A percentile compares a stretch with the other conserved stretches of the same genome.
phyloP scores from a whole-genome alignment of 805 yeast species.

The Lipomyces yamadae region DNA sequence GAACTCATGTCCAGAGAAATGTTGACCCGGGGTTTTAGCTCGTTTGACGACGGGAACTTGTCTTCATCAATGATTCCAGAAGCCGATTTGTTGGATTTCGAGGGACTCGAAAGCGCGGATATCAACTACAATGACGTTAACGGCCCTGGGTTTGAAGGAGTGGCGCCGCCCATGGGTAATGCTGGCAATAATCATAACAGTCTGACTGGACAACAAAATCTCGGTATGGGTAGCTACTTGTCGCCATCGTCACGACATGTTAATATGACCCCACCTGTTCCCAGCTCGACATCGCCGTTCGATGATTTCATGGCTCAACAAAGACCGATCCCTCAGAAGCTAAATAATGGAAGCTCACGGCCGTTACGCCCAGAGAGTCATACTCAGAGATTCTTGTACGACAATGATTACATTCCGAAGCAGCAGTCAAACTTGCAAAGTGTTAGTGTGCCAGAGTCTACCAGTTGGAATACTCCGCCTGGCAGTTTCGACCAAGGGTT shows the following conservation, averaged over 20 bases:
- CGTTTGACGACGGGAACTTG: constrained; percentile 28
- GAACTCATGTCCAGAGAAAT: constrained; percentile 29
- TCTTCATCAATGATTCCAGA: constrained; percentile 36
- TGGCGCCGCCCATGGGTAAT: neutral
- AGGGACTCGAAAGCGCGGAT: constrained; percentile 14
- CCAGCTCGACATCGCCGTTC: constrained; percentile 42
- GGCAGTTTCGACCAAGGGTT: constrained; percentile 27
- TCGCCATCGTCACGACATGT: constrained; percentile 30
- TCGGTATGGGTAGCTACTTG: constrained; percentile 29
- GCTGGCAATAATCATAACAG: neutral
- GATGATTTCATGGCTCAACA: constrained; percentile 40
- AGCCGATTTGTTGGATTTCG: constrained; percentile 33
- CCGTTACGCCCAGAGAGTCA: constrained; percentile 32
- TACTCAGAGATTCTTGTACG: constrained; percentile 40
- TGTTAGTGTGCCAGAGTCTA: constrained; percentile 31
- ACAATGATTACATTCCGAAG: constrained; percentile 36
- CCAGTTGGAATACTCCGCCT: constrained; percentile 29
- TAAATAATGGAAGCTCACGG: constrained; percentile 19
- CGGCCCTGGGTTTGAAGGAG: constrained; percentile 2
- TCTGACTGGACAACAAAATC: neutral
- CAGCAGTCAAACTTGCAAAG: constrained; percentile 33
- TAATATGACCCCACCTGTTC: constrained; percentile 40
- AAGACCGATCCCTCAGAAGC: constrained; percentile 8
- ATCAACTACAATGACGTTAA: constrained; percentile 13
- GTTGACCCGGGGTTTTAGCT: constrained; percentile 28